phyloP scores from a whole-genome alignment of 1,284 basidiomycete species.

The Coniophora puteana region DNA sequence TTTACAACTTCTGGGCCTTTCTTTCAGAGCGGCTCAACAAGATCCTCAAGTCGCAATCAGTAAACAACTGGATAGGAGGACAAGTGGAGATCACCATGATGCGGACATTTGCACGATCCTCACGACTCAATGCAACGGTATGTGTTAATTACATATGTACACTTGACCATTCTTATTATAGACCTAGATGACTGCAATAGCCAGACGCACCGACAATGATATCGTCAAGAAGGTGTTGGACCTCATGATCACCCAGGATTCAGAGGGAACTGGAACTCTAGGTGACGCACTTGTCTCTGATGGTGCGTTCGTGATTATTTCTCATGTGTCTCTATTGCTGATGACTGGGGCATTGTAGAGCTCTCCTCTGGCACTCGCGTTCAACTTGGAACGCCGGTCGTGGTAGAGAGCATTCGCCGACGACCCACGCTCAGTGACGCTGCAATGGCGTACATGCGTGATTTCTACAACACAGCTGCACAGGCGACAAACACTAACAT shows the following conservation, averaged over 20 bases:
- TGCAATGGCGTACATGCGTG: not conserved
- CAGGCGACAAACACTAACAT: no score
- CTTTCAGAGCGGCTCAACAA: conserved; percentile 26
- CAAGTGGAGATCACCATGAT: conserved; percentile 26
- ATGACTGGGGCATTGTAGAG: not conserved
- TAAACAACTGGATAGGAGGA: conserved; percentile 23
- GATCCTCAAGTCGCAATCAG: conserved; percentile 21
- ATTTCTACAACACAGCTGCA: not conserved
- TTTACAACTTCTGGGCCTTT: conserved; percentile 28
- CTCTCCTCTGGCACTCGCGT: not conserved
- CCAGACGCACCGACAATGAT: no score
- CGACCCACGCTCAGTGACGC: no score
- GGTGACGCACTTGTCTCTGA: no score
- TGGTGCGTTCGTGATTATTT: no score
- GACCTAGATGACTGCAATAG: no score
- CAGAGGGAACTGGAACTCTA: conserved; percentile 4
- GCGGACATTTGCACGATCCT: conserved; percentile 17
- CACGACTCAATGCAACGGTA: conserved; percentile 10
- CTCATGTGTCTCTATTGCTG: no score
- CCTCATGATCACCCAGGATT: not conserved
- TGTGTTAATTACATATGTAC: not conserved
- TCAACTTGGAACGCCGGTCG: no score
- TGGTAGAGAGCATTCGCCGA: no score
- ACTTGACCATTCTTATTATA: no score
- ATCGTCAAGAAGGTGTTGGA: not conserved